phyloP scores from a whole-genome alignment of 2,329 filamentous ascomycete species.

The Teratosphaeria nubilosa region DNA sequence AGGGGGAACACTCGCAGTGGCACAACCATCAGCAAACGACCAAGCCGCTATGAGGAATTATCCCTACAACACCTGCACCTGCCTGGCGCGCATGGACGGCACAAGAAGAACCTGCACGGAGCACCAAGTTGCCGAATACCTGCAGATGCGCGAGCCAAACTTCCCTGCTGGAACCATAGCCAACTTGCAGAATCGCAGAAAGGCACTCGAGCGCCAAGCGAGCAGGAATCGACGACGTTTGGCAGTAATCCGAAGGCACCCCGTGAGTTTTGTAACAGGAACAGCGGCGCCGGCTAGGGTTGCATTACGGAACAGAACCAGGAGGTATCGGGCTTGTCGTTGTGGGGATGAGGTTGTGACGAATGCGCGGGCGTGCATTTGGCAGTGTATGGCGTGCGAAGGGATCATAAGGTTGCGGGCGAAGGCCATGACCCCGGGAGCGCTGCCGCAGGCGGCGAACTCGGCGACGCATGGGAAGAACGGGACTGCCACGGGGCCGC shows the following conservation, averaged over 20 bases:
- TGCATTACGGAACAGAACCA: neutral
- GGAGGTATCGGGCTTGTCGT: conserved; percentile 8
- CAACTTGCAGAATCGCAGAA: neutral
- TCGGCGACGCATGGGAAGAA: neutral
- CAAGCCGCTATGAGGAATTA: neutral
- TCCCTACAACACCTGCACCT: neutral
- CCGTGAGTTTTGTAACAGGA: neutral
- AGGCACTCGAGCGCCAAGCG: neutral
- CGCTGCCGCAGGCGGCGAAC: neutral
- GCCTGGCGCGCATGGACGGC: neutral
- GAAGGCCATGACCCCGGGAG: neutral
- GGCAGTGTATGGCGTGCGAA: neutral
- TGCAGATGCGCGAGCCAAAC: neutral
- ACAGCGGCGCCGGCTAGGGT: neutral
- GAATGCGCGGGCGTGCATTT: neutral
- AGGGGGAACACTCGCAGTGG: neutral
- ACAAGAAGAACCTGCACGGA: neutral
- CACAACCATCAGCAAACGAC: neutral
- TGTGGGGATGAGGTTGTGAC: conserved; percentile 1
- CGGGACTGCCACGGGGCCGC: neutral
- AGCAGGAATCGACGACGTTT: neutral
- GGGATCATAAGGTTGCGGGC: neutral
- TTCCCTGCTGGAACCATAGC: neutral
- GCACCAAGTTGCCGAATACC: neutral
- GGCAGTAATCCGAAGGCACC: neutral